Evolutionary conservation across 768 basidiomycete species (phyloP).

Genomic region (Boletus vinaceobasis): DNA sequence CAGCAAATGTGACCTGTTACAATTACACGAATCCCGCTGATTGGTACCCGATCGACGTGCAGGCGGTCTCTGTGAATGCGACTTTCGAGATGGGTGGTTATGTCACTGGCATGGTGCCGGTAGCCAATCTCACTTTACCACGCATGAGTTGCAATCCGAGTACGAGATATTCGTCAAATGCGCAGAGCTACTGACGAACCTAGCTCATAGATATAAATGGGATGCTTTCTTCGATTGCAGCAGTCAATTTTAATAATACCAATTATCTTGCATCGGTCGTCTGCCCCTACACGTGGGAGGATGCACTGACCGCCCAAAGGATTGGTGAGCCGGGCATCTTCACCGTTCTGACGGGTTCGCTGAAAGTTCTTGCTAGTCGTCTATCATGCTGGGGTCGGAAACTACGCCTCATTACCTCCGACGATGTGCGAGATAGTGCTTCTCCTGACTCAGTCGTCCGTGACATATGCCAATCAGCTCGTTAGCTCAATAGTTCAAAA

Average conservation of each 20-base stretch:
- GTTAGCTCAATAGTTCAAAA: background rate
- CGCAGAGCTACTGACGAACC: background rate
- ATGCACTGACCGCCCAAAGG: background rate
- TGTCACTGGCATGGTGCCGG: background rate
- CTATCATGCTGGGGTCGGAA: slow-evolving; percentile 1
- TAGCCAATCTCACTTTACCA: background rate
- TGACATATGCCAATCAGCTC: background rate
- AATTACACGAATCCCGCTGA: background rate
- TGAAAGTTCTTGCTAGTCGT: background rate
- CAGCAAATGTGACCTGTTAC: background rate
- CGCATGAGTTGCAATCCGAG: background rate
- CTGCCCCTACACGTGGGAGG: background rate
- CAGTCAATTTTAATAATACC: background rate
- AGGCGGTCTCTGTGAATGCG: background rate
- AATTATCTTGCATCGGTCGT: background rate
- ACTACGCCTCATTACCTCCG: background rate
- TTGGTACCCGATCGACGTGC: background rate
- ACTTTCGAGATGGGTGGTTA: background rate
- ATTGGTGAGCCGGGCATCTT: background rate
- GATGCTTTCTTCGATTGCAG: background rate
- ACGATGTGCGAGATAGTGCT: slow-evolving; percentile 5
- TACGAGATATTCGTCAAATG: background rate
- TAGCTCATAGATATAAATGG: background rate
- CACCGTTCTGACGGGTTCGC: background rate
- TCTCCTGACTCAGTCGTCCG: background rate